Base-by-base conservation (phyloP, 169 alveolate genomes). In the Pseudocohnilembus persalinus region DNA sequence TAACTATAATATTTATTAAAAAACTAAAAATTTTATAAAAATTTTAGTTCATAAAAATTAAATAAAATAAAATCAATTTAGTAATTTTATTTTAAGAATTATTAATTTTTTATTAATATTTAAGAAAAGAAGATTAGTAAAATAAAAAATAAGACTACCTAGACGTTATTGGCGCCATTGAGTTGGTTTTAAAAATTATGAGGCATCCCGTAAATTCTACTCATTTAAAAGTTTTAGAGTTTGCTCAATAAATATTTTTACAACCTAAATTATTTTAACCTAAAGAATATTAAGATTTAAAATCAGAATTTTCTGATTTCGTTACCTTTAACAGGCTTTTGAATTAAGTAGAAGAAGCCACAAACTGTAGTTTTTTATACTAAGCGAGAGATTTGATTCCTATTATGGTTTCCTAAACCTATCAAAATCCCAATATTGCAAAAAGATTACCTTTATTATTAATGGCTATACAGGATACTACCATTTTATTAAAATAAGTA, bases 381-480 rank as follows among this genome's bases (percentile, higher is more conserved):
- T 73, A 26, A 15, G 77, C 20, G 30, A 6, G 90, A 81, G 83
- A 86, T 68, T 75, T 63, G 27, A 34, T 82, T 20, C 87, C 87
- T 16, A 33, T 31, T n/a, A 73, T 82, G 63, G 35, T 82, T 34
- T 34, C 72, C 35, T 29, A 74, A 29, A 73, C 75, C 0, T 82
- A 73, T 82, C 25, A 82, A 33, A 25, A 73, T 34, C 87, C 87
- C 15, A 35, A 74, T 24, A 35, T 30, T 25, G 87, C 87, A 27
- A 82, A 82, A 35, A 82, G 87, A 74, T 34, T 82, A 4, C 65
- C 73, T 73, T 82, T 82, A 30, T 33, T 82, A 34, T 73, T 82
- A 31, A 82, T 34, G 31, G 87, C 87, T 24, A 73, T 82, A 20
- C 49, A 78, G 20, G 87, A 82, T 82, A 73, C 82, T 29, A 73